Evolutionary conservation across 306 rosid genomes (phyloP), one percentile per base, ranked within the genome.

Genomic region (Lathyrus oleraceus): DNA sequence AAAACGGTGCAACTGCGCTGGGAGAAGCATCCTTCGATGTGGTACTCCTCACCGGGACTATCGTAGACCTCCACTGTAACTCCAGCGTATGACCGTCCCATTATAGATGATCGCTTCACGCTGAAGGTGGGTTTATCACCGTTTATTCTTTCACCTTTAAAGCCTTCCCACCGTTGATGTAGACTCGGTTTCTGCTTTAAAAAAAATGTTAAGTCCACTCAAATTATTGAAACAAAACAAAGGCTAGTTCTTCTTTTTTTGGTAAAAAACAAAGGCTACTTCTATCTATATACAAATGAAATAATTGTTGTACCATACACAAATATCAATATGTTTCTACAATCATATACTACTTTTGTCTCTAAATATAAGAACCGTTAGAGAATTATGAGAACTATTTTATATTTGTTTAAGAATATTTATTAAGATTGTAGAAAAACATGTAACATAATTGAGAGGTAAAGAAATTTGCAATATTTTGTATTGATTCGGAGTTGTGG

Each of bases 131-230:
- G 96, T 45, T 88, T 90, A 67, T 87, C 91, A 6, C 96, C 92
- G 58, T 94, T 91, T 39, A 17, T 30, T 77, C 91, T 85, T 79
- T 94, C 99, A 40, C 99, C 97, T 16, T 45, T 27, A 36, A 63
- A 91, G 0, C 99, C 99, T 51, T 94, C 99, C 99, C 99, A 94
- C 74, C 99, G 84, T 30, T 90, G 91, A 81, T 90, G 98, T 51
- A 90, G 63, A 78, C 98, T 94, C 38, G 98, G 96, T 78, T 89
- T 78, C 98, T 94, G 87, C 13, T 65, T 30, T 6, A 53, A 19
- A 10, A 11, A 54, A 39, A n/a, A 19, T 62, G 36, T 4, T 5
- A 9, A 49, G 71, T 76, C 39, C n/a, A 61, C 39, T 57, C 70
- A 66, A 39, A 45, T 16, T 5, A 65, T 25, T 13, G 5, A 52